A percentile compares a stretch with the other conserved stretches of the same genome.
These are phyloP conservation scores for Pseudogymnoascus sp. DNA, from an alignment of 2,329 filamentous ascomycete genomes.

Conservation along the genomic window DNA sequence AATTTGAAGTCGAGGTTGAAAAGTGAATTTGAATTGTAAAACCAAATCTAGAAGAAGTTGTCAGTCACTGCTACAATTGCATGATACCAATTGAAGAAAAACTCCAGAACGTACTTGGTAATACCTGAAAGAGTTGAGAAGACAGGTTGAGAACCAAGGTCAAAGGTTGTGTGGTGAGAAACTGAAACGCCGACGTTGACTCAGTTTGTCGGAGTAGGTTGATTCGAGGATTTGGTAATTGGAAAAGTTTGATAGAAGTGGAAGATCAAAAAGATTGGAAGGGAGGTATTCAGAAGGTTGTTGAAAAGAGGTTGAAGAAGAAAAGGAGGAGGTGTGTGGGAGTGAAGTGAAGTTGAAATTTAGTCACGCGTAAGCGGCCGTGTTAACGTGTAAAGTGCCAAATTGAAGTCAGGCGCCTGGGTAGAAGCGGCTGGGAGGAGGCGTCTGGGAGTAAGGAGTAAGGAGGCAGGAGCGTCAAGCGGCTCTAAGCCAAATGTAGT, in stretches of 20 bases:
- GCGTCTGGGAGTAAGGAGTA: not conserved
- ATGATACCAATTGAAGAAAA: not conserved
- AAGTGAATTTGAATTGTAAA: not conserved
- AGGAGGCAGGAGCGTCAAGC: not conserved
- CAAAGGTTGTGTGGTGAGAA: not conserved
- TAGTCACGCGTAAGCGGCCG: not conserved
- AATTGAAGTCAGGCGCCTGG: not conserved
- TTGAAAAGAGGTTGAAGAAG: constrained; percentile 3
- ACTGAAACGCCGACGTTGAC: not conserved
- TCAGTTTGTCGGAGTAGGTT: not conserved
- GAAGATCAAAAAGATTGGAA: not conserved
- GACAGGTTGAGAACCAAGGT: not conserved
- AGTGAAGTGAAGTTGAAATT: not conserved
- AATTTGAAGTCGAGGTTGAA: not conserved
- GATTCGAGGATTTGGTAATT: not conserved
- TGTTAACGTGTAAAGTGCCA: not conserved
- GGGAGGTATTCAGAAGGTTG: not conserved
- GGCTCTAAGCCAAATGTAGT: not conserved
- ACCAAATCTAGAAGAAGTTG: not conserved
- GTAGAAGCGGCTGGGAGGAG: not conserved
- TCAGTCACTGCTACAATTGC: not conserved
- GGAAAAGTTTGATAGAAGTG: not conserved
- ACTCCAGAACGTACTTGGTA: not conserved
- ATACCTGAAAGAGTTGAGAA: not conserved
- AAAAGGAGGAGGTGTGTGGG: not conserved